Conservation (phyloP, 1,284 basidiomycete species). For the Agroathelia rolfsii region DNA sequence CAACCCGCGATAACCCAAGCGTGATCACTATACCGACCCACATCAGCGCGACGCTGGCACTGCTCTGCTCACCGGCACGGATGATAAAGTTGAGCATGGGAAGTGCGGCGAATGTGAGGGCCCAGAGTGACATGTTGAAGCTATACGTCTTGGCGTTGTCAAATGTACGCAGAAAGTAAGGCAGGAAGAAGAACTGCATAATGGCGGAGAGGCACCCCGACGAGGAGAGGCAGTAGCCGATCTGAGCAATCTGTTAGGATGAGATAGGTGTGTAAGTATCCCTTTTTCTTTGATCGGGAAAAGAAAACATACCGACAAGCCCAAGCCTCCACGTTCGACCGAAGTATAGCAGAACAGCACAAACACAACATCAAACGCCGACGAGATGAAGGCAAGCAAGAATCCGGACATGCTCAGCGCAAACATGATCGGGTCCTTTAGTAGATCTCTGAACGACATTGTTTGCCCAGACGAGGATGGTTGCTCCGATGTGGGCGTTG, state of each 20-base stretch:
- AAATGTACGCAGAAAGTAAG: slow-evolving; percentile 33
- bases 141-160: slow-evolving; percentile 33
- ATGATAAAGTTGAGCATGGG: slow-evolving; percentile 38
- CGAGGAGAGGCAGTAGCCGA: slow-evolving; percentile 46
- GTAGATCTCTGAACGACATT: slow-evolving; percentile 29
- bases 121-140: slow-evolving; percentile 38
- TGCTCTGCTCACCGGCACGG: slow-evolving; percentile 17
- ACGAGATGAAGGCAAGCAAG: slow-evolving; percentile 45
- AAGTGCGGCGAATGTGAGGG: slow-evolving; percentile 31
- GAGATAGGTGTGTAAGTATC: no score
- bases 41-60: slow-evolving; percentile 20
- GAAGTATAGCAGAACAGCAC: slow-evolving; percentile 60
- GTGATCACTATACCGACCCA: slow-evolving; percentile 34
- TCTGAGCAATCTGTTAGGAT: slow-evolving; percentile 39
- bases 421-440: slow-evolving; percentile 41
- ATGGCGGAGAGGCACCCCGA: slow-evolving; percentile 32
- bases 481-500: slow-evolving; percentile 7
- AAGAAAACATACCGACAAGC: slow-evolving; percentile 39
- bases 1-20: slow-evolving; percentile 29
- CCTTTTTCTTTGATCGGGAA: background rate
- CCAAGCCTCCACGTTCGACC: slow-evolving; percentile 43
- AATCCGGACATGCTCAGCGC: slow-evolving; percentile 45
- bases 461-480: slow-evolving; percentile 4
- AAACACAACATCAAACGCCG: slow-evolving; percentile 58
- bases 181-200: slow-evolving; percentile 39